A percentile compares a stretch with the other conserved stretches of the same genome.
Evolutionary conservation across 2,329 filamentous ascomycete species (phyloP).

Genomic region (Penicillium sp.): DNA sequence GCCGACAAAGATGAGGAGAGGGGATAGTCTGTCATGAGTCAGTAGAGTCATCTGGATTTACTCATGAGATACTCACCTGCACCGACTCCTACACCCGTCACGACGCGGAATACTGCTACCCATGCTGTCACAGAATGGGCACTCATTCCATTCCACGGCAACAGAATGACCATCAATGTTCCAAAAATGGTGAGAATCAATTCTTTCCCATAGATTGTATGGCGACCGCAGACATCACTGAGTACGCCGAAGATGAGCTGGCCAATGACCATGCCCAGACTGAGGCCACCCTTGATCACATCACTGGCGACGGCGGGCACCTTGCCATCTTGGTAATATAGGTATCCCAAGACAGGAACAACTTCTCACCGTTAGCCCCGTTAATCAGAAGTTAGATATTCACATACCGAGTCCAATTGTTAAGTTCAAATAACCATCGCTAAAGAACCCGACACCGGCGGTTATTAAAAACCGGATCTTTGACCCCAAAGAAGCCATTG

Average conservation of each 20-base stretch:
- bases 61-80: not conserved
- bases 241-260: not conserved
- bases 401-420: not conserved
- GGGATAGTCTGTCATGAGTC: not conserved
- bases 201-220: not conserved
- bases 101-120: not conserved
- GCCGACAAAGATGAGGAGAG: slow-evolving; percentile 13
- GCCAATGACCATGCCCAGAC: not conserved
- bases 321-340: not conserved
- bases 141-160: not conserved
- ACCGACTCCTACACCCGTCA: not conserved
- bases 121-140: not conserved
- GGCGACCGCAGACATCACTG: not conserved
- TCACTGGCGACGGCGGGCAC: not conserved
- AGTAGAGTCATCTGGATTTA: not conserved
- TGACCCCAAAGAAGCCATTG: not conserved
- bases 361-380: not conserved
- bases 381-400: not conserved
- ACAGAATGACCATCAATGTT: not conserved
- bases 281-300: not conserved
- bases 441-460: not conserved
- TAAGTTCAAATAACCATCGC: not conserved
- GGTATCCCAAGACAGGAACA: not conserved
- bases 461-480: not conserved
- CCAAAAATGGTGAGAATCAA: not conserved